A percentile compares a stretch with the other conserved stretches of the same genome.
These are phyloP conservation scores for Tulasnella sp. DNA, from an alignment of 768 basidiomycete species.

Conservation along the genomic window DNA sequence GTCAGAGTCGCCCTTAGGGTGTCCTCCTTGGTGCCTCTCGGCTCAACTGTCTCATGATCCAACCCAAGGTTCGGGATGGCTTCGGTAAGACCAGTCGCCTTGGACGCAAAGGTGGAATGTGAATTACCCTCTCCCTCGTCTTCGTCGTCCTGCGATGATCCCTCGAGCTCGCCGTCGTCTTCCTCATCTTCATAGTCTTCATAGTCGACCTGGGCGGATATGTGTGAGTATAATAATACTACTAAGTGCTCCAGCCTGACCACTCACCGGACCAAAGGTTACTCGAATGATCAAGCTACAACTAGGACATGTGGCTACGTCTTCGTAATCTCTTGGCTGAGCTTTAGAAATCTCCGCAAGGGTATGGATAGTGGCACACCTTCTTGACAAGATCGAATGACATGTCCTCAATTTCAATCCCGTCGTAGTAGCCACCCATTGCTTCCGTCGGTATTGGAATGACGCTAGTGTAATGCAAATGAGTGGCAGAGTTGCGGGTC, in stretches of 20 bases:
- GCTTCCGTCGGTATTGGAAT: too few relatives aligned
- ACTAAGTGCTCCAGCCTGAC: not conserved
- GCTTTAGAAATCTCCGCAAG: constrained; percentile 86
- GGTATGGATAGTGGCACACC: constrained; percentile 94
- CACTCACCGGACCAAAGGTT: constrained; percentile 82
- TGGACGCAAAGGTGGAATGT: constrained; percentile 18
- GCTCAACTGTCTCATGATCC: too few relatives aligned
- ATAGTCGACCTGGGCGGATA: constrained; percentile 48
- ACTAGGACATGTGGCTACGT: constrained; percentile 91
- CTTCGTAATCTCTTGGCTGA: constrained; percentile 82
- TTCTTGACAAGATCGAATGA: constrained; percentile 70
- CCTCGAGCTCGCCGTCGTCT: constrained; percentile 26
- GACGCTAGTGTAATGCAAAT: too few relatives aligned
- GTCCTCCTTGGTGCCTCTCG: too few relatives aligned
- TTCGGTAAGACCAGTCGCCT: too few relatives aligned
- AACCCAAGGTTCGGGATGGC: too few relatives aligned
- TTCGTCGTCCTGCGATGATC: constrained; percentile 34
- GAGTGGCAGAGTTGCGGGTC: too few relatives aligned
- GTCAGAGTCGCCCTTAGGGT: too few relatives aligned
- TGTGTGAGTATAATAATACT: not conserved
- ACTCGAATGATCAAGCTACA: constrained; percentile 90
- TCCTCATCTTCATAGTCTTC: constrained; percentile 60
- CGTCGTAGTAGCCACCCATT: constrained; percentile 90
- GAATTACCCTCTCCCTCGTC: constrained; percentile 27
- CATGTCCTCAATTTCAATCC: constrained; percentile 97